Evolutionary conservation across 495 filamentous ascomycete species (phyloP), one percentile per base, ranked within the genome.

Genomic region (Podospora anserina): DNA sequence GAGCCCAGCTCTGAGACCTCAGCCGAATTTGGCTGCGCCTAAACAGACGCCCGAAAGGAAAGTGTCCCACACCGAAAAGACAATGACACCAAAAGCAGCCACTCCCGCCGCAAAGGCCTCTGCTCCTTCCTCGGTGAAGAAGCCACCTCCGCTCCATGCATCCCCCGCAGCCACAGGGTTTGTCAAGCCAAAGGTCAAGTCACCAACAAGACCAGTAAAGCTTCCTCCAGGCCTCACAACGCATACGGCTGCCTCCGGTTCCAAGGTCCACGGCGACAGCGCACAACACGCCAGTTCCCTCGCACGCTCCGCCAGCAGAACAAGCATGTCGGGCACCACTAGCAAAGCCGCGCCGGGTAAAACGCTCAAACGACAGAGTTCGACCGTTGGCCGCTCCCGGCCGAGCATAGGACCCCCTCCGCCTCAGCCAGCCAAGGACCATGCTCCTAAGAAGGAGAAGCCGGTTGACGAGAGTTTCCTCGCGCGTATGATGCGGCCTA

Each of bases 401-500:
- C 83, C 84, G 1, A 85, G 84, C 63, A 68, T 86, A 19, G 84
- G 84, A 9, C 81, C 75, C 15, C 84, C 84, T 23, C 84, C 84
- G 15, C 83, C 84, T 64, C 75, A 74, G 66, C 19, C 72, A 32
- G 66, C 74, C 18, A 75, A 80, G 73, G 81, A 86, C 16, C 76
- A 82, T 23, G 67, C 75, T 4, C 66, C 70, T 2, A 82, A 80
- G 68, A 81, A 74, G 60, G 81, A 83, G 53, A 76, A 74, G 64
- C 75, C 87, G 1, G 83, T 89, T 2, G 89, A 91, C 72, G 90
- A 93, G 65, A 79, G 89, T 3, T 97, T 97, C 79, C 83, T 97
- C 18, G 92, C 91, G 7, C 84, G 93, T 66, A 96, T 97, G 93
- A 97, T 92, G 92, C 87, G 92, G 13, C 93, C 93, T 4, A 97